Evolutionary conservation across 2,329 filamentous ascomycete species (phyloP).

Genomic region (Penicillium sp.): DNA sequence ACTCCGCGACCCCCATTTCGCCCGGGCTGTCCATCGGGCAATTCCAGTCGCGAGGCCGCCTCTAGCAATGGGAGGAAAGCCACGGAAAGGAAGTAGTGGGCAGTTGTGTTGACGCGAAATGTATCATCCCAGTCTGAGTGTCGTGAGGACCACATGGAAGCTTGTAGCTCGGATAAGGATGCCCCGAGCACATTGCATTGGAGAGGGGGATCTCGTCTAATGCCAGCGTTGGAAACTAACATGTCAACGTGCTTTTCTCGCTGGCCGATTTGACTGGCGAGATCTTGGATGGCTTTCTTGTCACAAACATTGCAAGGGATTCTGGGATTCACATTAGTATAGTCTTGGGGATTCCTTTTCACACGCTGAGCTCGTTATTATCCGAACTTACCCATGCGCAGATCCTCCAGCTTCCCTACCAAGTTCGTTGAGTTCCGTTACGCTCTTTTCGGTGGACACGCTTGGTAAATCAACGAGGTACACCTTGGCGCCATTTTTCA

Average conservation of each 20-base stretch:
- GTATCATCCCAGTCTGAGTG: conserved; percentile 47
- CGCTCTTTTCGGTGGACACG: conserved; percentile 42
- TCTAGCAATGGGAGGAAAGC: conserved; percentile 47
- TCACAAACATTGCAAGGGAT: conserved; percentile 36
- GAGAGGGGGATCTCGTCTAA: conserved; percentile 45
- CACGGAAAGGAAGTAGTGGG: conserved; percentile 51
- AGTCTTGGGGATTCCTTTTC: no score
- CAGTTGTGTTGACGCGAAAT: conserved; percentile 50
- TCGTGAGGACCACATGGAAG: conserved; percentile 48
- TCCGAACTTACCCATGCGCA: conserved; percentile 36
- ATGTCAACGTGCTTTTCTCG: conserved; percentile 47
- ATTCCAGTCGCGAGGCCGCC: conserved; percentile 35
- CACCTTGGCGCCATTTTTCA: conserved; percentile 48
- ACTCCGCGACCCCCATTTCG: conserved; percentile 46
- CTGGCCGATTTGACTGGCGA: conserved; percentile 33
- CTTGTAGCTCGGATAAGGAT: conserved; percentile 43
- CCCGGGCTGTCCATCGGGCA: conserved; percentile 28
- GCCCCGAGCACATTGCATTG: conserved; percentile 47
- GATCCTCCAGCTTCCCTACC: conserved; percentile 37
- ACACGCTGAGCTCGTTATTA: neutral
- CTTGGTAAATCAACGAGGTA: conserved; percentile 44
- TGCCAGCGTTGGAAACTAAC: conserved; percentile 51
- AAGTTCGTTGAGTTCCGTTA: conserved; percentile 40
- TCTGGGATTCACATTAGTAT: conserved; percentile 2
- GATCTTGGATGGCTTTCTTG: conserved; percentile 41